Base-by-base conservation (phyloP, 2,329 filamentous ascomycete species). In the Pseudogymnoascus sp. region DNA sequence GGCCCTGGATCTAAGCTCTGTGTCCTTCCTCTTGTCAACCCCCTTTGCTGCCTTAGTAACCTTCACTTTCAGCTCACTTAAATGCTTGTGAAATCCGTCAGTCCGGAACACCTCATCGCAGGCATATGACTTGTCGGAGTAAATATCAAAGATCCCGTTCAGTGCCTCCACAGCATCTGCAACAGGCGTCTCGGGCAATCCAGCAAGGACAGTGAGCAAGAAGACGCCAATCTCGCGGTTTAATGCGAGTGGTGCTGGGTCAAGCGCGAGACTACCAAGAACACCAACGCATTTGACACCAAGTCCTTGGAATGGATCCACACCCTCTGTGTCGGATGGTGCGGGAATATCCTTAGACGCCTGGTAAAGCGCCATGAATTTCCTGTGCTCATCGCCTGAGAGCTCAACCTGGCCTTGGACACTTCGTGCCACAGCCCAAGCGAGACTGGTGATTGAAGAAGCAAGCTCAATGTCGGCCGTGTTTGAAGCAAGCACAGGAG, bases 241-340 rank as follows among this genome's bases (percentile, higher is more conserved):
- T 31, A 81, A 74, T 10, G 75, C 72, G 8, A 80, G 61, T 0
- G 83, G 79, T 2, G 81, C 80, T 3, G 83, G 82, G 60, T 82
- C 74, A 7, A 81, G 75, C 1, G 84, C 86, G 7, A 89, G 77
- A 68, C 84, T 83, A 63, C 86, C 86, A 9, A 89, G 78, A 5
- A 87, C 84, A 61, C 86, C 86, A 66, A 89, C 78, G 68, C 84
- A 87, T 74, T 87, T 88, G 65, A 88, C 84, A 29, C 84, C 81
- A 2, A 88, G 78, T 38, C 78, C 77, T 71, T 76, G 84, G 74
- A 87, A 85, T 29, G 84, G 82, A 65, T 87, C 84, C 2, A 69
- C 65, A 39, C 73, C 69, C 17, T 73, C 70, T 29, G 65, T 42
- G 6, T 64, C 64, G 10, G 62, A 8, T 44, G 63, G 63, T 66